These are phyloP conservation scores for Colletotrichum tamarilloi DNA, from an alignment of 2,329 filamentous ascomycete genomes.

Conservation along the genomic window DNA sequence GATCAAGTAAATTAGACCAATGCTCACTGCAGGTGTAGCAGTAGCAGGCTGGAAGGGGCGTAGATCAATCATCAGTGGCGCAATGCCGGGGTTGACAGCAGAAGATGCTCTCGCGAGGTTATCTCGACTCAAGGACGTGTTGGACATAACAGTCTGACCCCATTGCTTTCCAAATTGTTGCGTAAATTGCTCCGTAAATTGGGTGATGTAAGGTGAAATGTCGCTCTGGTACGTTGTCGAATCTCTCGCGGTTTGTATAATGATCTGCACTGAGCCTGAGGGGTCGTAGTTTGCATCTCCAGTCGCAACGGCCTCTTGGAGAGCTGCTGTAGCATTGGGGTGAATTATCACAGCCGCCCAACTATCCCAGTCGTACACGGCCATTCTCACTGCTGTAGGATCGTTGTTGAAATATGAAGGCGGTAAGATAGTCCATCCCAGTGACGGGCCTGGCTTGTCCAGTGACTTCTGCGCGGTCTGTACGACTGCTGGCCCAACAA, in stretches of 20 bases:
- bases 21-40: constrained; percentile 67
- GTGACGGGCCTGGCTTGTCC: constrained; percentile 48
- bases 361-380: constrained; percentile 67
- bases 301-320: constrained; percentile 63
- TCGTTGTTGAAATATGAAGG: constrained; percentile 66
- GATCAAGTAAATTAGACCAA: constrained; percentile 75
- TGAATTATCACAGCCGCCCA: constrained; percentile 73
- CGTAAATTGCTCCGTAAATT: constrained; percentile 58
- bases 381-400: constrained; percentile 65
- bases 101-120: constrained; percentile 41
- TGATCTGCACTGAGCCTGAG: constrained; percentile 65
- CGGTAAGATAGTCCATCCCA: constrained; percentile 62
- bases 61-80: constrained; percentile 58
- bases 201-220: constrained; percentile 61
- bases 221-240: constrained; percentile 64
- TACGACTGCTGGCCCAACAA: constrained; percentile 67
- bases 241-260: constrained; percentile 67
- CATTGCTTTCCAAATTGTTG: constrained; percentile 60
- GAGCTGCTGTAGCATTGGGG: constrained; percentile 68
- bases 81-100: constrained; percentile 46
- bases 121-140: constrained; percentile 47
- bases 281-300: constrained; percentile 71
- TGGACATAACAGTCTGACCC: constrained; percentile 52
- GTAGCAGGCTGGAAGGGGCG: constrained; percentile 67
- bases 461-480: constrained; percentile 56